Base-by-base conservation (phyloP, 2,329 filamentous ascomycete species). In the Aschersonia sp. region DNA sequence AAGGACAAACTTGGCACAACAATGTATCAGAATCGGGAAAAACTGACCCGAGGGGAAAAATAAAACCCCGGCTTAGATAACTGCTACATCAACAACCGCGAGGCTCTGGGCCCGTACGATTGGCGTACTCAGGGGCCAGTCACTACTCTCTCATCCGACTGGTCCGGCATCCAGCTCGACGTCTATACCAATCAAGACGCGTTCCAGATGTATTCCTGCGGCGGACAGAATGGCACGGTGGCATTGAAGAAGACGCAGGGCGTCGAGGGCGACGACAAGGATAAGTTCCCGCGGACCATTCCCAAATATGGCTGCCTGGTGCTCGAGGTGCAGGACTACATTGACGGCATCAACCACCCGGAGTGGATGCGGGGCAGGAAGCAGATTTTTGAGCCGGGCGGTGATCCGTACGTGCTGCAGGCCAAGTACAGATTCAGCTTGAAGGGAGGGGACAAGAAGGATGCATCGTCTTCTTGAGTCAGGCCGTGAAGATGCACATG, bases 251-350 rank as follows among this genome's bases (percentile, higher is more conserved):
- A 69, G 51, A 83, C 78, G 0, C 85, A 88, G 62, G 84, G 84
- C 12, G 66, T 83, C 4, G 64, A 69, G 51, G 70, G 30, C 31
- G 40, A 32, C 49, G 33, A 76, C 51, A 64, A 75, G 51, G 52
- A 65, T 2, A 64, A 68, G 33, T 76, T 80, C 55, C 75, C 78
- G 4, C 71, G 81, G 39, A 76, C 75, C 6, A 82, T 87, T 30
- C 73, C 78, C 48, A 62, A 89, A 69, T 87, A 88, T 59, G 88
- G 87, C 33, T 96, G 90, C 64, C 60, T 95, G 30, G 90, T 95
- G 45, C 76, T 96, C 64, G 90, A 96, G 68, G 86, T 92, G 10
- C 79, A 96, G 71, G 88, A 92, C 63, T 96, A 81, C 78, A 94
- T 96, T 59, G 89, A 94, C 61, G 88, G 75, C 30, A 92, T 97